These are phyloP conservation scores for Jackrogersella minutella DNA, from an alignment of 495 filamentous ascomycete genomes.

Conservation along the genomic window DNA sequence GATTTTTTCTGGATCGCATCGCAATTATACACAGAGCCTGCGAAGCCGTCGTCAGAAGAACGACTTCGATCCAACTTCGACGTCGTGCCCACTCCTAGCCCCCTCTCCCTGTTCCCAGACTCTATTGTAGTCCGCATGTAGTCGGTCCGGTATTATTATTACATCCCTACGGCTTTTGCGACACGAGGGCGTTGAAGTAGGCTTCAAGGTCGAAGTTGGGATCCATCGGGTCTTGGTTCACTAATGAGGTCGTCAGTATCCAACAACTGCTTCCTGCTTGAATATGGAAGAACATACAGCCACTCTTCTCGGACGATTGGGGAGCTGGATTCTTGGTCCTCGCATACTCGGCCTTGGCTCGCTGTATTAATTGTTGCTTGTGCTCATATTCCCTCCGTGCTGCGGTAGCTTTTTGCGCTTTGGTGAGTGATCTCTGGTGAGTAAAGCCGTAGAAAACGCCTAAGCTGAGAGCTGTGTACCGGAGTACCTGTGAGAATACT, in stretches of 20 bases:
- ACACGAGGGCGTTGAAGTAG: conserved; percentile 72
- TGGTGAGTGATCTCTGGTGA: conserved; percentile 80
- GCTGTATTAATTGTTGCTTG: conserved; percentile 84
- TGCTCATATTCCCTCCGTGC: conserved; percentile 82
- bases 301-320: conserved; percentile 57
- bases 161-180: conserved; percentile 52
- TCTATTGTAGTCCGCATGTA: conserved; percentile 13
- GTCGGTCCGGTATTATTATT: conserved; percentile 19
- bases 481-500: conserved; percentile 75
- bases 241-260: conserved; percentile 54
- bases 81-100: conserved; percentile 4
- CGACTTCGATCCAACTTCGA: conserved; percentile 26
- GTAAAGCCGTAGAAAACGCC: conserved; percentile 92
- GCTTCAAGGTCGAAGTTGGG: conserved; percentile 91
- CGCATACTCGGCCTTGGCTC: conserved; percentile 89
- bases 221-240: conserved; percentile 83
- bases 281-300: conserved; percentile 61
- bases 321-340: conserved; percentile 78
- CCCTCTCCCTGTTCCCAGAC: conserved; percentile 18
- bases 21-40: conserved; percentile 49
- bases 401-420: conserved; percentile 69
- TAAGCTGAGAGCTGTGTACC: conserved; percentile 86
- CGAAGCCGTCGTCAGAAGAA: conserved; percentile 22
- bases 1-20: conserved; percentile 44
- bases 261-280: not conserved